Conservation (phyloP, 768 basidiomycete species). For the Pisolithus albus region DNA sequence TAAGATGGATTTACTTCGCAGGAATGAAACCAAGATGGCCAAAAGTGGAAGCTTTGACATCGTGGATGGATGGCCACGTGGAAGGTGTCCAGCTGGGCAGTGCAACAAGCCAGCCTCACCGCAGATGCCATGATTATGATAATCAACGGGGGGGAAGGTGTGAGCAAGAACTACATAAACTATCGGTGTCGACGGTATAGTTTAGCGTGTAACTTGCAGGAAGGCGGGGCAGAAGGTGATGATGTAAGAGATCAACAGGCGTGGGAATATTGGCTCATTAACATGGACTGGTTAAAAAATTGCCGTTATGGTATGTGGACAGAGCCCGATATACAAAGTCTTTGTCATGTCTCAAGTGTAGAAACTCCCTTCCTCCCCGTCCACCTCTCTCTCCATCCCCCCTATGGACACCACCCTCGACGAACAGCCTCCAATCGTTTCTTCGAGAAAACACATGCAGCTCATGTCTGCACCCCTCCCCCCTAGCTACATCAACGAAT, state of each 20-base stretch:
- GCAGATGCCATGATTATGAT: background rate
- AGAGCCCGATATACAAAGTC: conserved; percentile 34
- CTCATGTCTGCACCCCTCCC: conserved; percentile 10
- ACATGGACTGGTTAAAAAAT: conserved; percentile 28
- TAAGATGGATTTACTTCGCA: background rate
- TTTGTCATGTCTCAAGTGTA: conserved; percentile 33
- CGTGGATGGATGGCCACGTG: conserved; percentile 1
- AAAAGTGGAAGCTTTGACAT: background rate
- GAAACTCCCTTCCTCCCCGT: conserved; percentile 17
- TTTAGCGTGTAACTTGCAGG: background rate
- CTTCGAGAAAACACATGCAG: conserved; percentile 7
- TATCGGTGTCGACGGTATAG: background rate
- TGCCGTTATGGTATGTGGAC: conserved; percentile 35
- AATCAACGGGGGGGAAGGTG: background rate
- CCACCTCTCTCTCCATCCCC: conserved; percentile 17
- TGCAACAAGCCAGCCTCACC: background rate
- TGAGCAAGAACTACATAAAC: too few species aligned
- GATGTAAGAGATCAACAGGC: conserved; percentile 15
- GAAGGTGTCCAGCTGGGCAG: background rate
- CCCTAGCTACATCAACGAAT: conserved; percentile 3
- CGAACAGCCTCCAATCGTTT: conserved; percentile 13
- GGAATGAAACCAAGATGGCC: conserved; percentile 1
- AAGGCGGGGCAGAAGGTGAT: conserved; percentile 3
- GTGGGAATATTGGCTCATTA: conserved; percentile 26
- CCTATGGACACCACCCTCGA: conserved; percentile 18